Percentiles rank a stretch among this genome's conserved stretches.
phyloP scores from a whole-genome alignment of 2,329 filamentous ascomycete species.

The Fusarium poae region DNA sequence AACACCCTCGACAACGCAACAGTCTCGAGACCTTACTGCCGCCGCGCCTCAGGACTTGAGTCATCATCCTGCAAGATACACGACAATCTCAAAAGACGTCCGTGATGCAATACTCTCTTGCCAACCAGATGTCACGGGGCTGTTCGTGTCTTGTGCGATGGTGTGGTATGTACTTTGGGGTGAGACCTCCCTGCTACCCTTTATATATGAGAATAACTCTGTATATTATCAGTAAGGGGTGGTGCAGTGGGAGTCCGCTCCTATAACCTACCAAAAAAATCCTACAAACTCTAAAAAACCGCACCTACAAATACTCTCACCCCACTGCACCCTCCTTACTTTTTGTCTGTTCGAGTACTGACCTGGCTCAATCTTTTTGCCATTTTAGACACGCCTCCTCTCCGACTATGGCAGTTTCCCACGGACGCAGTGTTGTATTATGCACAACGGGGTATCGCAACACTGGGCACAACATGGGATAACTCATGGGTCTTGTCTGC shows the following conservation, averaged over 20 bases:
- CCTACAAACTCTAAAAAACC: neutral
- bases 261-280: neutral
- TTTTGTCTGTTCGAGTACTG: neutral
- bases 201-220: neutral
- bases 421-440: neutral
- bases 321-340: neutral
- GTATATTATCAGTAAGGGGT: neutral
- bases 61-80: neutral
- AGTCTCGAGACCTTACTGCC: neutral
- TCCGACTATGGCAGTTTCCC: neutral
- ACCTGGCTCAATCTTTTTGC: neutral
- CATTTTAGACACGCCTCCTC: no score
- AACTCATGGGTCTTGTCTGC: neutral
- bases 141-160: neutral
- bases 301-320: neutral
- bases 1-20: neutral
- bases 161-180: neutral
- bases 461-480: neutral
- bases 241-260: neutral
- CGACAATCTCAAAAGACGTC: neutral
- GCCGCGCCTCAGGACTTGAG: neutral
- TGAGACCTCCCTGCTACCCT: neutral
- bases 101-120: neutral
- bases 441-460: neutral
- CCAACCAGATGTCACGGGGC: neutral